Evolutionary conservation across 306 rosid genomes (phyloP).

Genomic region (Rosa persica): DNA sequence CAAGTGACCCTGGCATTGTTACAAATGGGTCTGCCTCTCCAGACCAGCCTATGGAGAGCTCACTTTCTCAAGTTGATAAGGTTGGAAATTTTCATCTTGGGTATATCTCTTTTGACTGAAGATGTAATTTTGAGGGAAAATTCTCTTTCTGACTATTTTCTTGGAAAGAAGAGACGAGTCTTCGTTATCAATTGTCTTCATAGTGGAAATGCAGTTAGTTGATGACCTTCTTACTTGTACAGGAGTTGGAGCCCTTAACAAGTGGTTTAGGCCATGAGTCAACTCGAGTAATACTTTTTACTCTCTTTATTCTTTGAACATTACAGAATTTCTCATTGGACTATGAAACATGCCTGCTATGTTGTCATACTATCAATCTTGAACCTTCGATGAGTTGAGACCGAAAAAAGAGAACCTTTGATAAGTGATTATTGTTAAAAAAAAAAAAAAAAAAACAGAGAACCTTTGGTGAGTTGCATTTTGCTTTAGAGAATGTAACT

Average conservation of each 20-base stretch:
- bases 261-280: constrained; percentile 20
- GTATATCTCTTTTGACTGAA: neutral
- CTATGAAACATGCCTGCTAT: neutral
- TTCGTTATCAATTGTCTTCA: neutral
- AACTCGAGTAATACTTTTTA: constrained; percentile 1
- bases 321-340: no score
- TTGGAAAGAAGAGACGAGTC: no score
- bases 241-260: constrained; percentile 15
- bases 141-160: no score
- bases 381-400: neutral
- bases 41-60: constrained; percentile 6
- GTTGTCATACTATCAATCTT: neutral
- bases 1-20: constrained; percentile 49
- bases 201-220: neutral
- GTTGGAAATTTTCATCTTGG: constrained; percentile 14
- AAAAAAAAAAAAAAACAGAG: no score
- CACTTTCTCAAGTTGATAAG: constrained; percentile 27
- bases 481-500: neutral
- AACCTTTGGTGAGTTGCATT: neutral
- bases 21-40: constrained; percentile 12
- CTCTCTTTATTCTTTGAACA: neutral
- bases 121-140: no score
- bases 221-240: constrained; percentile 4
- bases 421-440: neutral
- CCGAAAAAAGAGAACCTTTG: neutral